phyloP scores from a whole-genome alignment of 2,329 filamentous ascomycete genomes.

The Fusarium coffeatum region DNA sequence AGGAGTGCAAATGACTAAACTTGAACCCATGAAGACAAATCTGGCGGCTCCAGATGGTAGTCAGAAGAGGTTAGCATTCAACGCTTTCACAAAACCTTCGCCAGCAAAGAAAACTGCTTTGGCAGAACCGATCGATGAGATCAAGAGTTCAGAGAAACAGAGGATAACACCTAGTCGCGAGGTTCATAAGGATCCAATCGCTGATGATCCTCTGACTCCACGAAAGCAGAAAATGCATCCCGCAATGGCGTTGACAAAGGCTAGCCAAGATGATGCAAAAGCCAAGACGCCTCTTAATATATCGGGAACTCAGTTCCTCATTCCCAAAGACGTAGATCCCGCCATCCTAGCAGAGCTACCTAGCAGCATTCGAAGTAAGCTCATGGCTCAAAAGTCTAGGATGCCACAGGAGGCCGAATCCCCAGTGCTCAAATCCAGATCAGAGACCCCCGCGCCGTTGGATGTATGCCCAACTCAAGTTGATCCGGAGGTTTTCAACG shows the following conservation, averaged over 20 bases:
- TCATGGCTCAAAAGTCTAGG: slow-evolving; percentile 69
- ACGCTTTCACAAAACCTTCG: slow-evolving; percentile 58
- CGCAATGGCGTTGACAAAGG: slow-evolving; percentile 63
- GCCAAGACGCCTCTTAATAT: slow-evolving; percentile 79
- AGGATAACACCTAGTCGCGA: slow-evolving; percentile 47
- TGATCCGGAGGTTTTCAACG: slow-evolving; percentile 84
- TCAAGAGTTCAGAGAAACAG: slow-evolving; percentile 51
- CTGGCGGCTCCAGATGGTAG: slow-evolving; percentile 73
- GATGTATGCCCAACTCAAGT: slow-evolving; percentile 77
- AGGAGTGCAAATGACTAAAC: slow-evolving; percentile 91
- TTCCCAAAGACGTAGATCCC: slow-evolving; percentile 85
- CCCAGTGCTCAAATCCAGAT: slow-evolving; percentile 49
- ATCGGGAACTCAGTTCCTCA: slow-evolving; percentile 88
- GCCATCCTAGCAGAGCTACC: slow-evolving; percentile 86
- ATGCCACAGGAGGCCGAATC: slow-evolving; percentile 41
- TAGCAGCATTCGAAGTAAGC: slow-evolving; percentile 80
- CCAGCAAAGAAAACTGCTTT: slow-evolving; percentile 54
- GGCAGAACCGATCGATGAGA: slow-evolving; percentile 65
- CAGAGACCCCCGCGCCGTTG: slow-evolving; percentile 55
- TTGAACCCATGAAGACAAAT: slow-evolving; percentile 79
- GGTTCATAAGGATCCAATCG: slow-evolving; percentile 62
- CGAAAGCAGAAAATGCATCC: slow-evolving; percentile 66
- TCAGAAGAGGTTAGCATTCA: slow-evolving; percentile 83
- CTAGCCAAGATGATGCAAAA: slow-evolving; percentile 62
- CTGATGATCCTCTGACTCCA: slow-evolving; percentile 65